Percentiles rank a stretch among this genome's conserved stretches.
Evolutionary conservation across 2,329 filamentous ascomycete genomes (phyloP).

Genomic region (Paraconiothyrium sp.): DNA sequence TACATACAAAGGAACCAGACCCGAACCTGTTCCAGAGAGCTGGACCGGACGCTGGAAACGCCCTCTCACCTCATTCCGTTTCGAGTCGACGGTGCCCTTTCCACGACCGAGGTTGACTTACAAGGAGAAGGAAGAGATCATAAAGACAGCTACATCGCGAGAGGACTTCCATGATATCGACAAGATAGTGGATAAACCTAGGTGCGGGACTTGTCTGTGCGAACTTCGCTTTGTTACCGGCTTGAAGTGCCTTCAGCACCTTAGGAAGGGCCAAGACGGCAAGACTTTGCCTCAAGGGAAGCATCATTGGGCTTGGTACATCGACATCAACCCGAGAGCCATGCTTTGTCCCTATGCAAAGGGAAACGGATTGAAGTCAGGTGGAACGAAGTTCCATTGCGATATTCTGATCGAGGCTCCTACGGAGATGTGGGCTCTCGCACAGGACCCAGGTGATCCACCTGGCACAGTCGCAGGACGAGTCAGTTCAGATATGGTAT

Average conservation of each 20-base stretch:
- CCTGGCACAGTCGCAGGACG: background rate
- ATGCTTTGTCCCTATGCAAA: background rate
- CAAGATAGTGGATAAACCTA: background rate
- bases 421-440: background rate
- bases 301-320: constrained; percentile 4
- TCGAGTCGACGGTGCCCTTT: background rate
- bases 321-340: constrained; percentile 1
- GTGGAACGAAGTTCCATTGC: background rate
- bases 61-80: background rate
- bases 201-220: background rate
- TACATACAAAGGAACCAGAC: too few species aligned
- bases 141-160: background rate
- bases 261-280: background rate
- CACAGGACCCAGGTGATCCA: background rate
- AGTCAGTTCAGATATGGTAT: background rate
- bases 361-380: background rate
- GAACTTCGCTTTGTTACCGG: constrained; percentile 3
- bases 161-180: background rate
- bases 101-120: constrained; percentile 2
- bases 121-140: background rate
- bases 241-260: background rate
- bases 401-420: background rate
- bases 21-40: too few species aligned
- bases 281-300: background rate
- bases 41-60: background rate